Evolutionary conservation across 2,329 filamentous ascomycete species (phyloP).

Genomic region (Karstenula rhodostoma): DNA sequence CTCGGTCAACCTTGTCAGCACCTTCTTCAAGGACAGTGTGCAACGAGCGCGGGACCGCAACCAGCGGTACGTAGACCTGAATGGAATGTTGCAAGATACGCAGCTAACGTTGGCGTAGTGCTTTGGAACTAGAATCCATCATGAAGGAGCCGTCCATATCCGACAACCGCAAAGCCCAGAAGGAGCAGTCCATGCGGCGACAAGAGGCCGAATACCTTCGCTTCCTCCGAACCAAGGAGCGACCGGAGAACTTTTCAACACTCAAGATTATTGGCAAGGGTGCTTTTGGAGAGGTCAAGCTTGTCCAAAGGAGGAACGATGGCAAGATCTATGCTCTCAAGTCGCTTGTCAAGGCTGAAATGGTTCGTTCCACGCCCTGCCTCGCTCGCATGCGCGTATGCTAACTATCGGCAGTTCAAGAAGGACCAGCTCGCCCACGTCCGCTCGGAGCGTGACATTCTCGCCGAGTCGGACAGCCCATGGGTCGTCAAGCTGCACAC

Average conservation of each 20-base stretch:
- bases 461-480: conserved; percentile 98
- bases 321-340: conserved; percentile 98
- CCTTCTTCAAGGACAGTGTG: conserved; percentile 98
- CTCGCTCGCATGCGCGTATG: background rate
- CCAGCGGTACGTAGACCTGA: conserved; percentile 72
- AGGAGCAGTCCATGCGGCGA: conserved; percentile 83
- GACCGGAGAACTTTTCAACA: conserved; percentile 92
- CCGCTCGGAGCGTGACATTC: conserved; percentile 94
- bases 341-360: conserved; percentile 97
- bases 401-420: conserved; percentile 71
- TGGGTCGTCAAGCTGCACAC: conserved; percentile 99
- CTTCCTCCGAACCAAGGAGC: conserved; percentile 91
- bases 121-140: conserved; percentile 89
- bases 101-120: conserved; percentile 62
- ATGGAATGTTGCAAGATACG: background rate
- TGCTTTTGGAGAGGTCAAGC: conserved; percentile 96
- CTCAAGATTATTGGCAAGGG: conserved; percentile 99
- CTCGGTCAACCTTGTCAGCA: conserved; percentile 70
- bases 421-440: conserved; percentile 98
- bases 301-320: conserved; percentile 95
- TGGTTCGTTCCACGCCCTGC: conserved; percentile 59
- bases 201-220: conserved; percentile 93
- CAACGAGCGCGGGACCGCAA: conserved; percentile 95
- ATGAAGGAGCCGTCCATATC: conserved; percentile 79
- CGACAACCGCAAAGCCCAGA: conserved; percentile 79